phyloP scores from a whole-genome alignment of 495 filamentous ascomycete species.

The Penicillium lagena region DNA sequence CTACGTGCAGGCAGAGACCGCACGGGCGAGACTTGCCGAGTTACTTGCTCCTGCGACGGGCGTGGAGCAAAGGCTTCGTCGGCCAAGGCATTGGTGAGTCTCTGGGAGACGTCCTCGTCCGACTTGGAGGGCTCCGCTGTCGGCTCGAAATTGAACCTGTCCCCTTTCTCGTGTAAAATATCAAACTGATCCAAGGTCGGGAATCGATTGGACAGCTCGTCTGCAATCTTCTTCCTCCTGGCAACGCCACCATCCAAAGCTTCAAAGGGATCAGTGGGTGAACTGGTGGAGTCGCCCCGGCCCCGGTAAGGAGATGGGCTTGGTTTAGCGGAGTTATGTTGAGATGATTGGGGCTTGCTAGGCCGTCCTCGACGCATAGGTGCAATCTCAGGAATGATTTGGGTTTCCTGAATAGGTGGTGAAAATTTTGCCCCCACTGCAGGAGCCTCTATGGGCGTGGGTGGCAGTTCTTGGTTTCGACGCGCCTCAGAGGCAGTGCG shows the following conservation, averaged over 20 bases:
- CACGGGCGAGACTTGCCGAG: conserved; percentile 23
- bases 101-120: conserved; percentile 57
- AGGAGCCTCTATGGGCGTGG: conserved; percentile 47
- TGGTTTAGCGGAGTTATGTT: conserved; percentile 46
- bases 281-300: conserved; percentile 8
- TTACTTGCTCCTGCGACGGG: conserved; percentile 24
- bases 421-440: conserved; percentile 67
- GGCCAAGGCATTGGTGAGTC: conserved; percentile 76
- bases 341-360: conserved; percentile 41
- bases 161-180: conserved; percentile 75
- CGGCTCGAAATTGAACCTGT: conserved; percentile 82
- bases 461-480: conserved; percentile 55
- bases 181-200: conserved; percentile 92
- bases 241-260: conserved; percentile 65
- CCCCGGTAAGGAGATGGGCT: conserved; percentile 68
- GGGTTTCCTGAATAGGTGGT: conserved; percentile 56
- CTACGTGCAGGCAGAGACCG: conserved; percentile 16
- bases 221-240: conserved; percentile 43
- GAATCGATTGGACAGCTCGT: conserved; percentile 81
- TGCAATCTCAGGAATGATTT: conserved; percentile 79
- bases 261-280: conserved; percentile 80
- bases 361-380: conserved; percentile 92
- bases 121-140: conserved; percentile 40
- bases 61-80: conserved; percentile 76
- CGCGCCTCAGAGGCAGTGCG: conserved; percentile 58